Conservation (phyloP, 768 basidiomycete genomes). For the Serendipita sp. region DNA sequence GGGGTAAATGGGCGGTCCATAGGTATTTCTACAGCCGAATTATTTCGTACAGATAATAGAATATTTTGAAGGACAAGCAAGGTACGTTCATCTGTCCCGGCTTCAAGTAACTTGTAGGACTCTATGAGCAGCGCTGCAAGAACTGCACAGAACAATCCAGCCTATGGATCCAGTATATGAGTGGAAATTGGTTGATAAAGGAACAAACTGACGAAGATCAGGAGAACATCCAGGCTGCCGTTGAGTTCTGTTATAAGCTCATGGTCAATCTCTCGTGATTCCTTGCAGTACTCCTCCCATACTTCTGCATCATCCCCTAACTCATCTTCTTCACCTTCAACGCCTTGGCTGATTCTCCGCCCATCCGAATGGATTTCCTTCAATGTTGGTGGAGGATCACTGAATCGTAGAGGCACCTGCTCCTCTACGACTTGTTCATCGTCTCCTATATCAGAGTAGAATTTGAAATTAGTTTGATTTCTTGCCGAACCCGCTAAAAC, state of each 20-base stretch:
- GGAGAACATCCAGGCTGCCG: not conserved
- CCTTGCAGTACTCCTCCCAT: not conserved
- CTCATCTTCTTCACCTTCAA: not conserved
- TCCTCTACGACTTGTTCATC: not conserved
- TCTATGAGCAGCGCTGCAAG: not conserved
- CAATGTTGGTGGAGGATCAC: not conserved
- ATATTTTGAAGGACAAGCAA: not conserved
- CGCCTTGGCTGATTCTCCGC: not conserved
- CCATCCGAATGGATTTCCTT: not conserved
- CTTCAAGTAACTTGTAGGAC: not conserved
- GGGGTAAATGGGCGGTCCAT: not conserved
- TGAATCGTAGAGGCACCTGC: not conserved
- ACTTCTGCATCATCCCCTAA: constrained; percentile 1
- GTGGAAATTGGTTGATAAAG: not conserved
- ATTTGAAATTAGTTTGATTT: not conserved
- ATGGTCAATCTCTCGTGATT: not conserved
- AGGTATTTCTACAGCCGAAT: not conserved
- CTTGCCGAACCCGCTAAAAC: not conserved
- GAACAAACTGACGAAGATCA: not conserved
- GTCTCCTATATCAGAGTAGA: constrained; percentile 4
- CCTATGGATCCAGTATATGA: not conserved
- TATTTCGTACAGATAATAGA: not conserved
- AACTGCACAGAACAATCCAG: not conserved
- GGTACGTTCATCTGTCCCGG: not conserved
- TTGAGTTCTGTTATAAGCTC: not conserved